A percentile compares a stretch with the other conserved stretches of the same genome.
Evolutionary conservation across 106 monocot species (phyloP).

Genomic region (Allium fistulosum): DNA sequence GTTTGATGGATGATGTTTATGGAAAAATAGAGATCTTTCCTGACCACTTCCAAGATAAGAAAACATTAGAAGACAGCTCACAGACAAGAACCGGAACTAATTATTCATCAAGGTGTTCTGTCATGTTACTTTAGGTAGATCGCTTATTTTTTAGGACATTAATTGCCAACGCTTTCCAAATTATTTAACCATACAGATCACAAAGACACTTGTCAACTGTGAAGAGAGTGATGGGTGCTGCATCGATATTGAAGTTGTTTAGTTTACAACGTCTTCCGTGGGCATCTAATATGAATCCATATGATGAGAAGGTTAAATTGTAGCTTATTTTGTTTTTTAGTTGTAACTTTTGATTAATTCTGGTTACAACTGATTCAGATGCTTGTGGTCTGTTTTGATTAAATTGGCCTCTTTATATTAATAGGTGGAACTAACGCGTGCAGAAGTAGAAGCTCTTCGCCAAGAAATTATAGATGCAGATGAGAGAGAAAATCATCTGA

Average conservation of each 20-base stretch:
- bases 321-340: not conserved
- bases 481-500: constrained; percentile 77
- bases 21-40: constrained; percentile 61
- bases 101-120: constrained; percentile 43
- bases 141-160: not conserved
- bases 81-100: constrained; percentile 23
- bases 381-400: not conserved
- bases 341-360: not conserved
- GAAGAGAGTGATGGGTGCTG: constrained; percentile 47
- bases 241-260: constrained; percentile 66
- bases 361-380: not conserved
- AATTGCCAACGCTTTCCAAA: constrained; percentile 6
- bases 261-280: constrained; percentile 56
- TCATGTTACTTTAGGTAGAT: not conserved
- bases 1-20: constrained; percentile 70
- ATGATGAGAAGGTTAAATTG: constrained; percentile 52
- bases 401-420: constrained; percentile 1
- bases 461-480: constrained; percentile 77
- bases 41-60: constrained; percentile 51
- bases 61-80: constrained; percentile 27
- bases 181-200: constrained; percentile 33
- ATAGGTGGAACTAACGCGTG: constrained; percentile 58
- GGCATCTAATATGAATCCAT: constrained; percentile 27
- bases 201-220: constrained; percentile 34
- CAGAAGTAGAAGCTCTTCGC: constrained; percentile 75